Evolutionary conservation across 352 stramenopile genomes (phyloP).

Genomic region (Phytophthora cryptogea): DNA sequence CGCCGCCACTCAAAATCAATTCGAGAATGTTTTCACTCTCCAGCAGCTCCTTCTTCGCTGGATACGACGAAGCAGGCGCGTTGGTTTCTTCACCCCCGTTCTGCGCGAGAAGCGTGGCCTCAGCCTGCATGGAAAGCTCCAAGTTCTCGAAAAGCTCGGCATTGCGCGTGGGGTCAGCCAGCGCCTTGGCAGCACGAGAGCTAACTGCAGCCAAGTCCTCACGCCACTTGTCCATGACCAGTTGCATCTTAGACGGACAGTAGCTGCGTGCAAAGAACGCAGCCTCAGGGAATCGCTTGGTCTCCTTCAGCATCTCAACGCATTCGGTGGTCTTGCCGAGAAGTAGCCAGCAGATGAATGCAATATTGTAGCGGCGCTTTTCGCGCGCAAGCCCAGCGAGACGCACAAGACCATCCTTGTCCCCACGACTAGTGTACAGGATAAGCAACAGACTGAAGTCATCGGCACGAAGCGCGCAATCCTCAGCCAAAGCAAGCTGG

Average conservation of each 20-base stretch:
- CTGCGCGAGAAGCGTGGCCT: conserved; percentile 90
- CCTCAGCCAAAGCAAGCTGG: conserved; percentile 94
- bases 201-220: conserved; percentile 89
- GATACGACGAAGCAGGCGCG: conserved; percentile 74
- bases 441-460: conserved; percentile 97
- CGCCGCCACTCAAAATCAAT: conserved; percentile 44
- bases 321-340: conserved; percentile 96
- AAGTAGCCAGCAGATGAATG: conserved; percentile 96
- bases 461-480: conserved; percentile 93
- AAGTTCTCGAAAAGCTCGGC: conserved; percentile 96
- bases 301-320: conserved; percentile 94
- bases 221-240: conserved; percentile 98
- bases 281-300: conserved; percentile 96
- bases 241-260: conserved; percentile 93
- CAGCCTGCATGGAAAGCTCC: conserved; percentile 93
- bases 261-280: conserved; percentile 99
- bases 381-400: conserved; percentile 90
- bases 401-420: conserved; percentile 90
- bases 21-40: conserved; percentile 67
- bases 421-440: conserved; percentile 96
- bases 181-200: conserved; percentile 92
- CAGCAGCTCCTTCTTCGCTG: conserved; percentile 63
- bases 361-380: conserved; percentile 94
- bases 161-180: conserved; percentile 94
- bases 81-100: conserved; percentile 56